These are phyloP conservation scores for Lepidium didymum DNA, from an alignment of 345 rosid genomes.

Conservation along the genomic window DNA sequence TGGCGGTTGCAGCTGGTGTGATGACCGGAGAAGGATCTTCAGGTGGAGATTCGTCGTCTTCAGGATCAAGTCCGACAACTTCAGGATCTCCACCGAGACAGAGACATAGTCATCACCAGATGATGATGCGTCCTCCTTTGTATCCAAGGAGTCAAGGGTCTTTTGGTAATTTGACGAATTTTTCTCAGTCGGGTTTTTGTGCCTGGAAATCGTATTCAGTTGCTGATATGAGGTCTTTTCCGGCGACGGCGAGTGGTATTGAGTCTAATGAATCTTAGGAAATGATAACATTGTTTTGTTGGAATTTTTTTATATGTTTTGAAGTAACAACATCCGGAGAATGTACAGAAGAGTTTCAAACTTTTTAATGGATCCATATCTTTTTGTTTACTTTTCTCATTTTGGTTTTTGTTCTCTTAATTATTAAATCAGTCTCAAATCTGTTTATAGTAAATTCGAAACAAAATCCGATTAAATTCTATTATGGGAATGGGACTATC, in stretches of 20 bases:
- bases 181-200: conserved; percentile 27
- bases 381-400: background rate
- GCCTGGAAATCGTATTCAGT: conserved; percentile 53
- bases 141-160: conserved; percentile 43
- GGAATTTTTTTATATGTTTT: background rate
- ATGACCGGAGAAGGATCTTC: conserved; percentile 60
- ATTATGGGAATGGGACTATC: no score
- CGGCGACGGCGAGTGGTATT: conserved; percentile 19
- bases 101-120: background rate
- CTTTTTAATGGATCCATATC: background rate
- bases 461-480: no score
- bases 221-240: conserved; percentile 47
- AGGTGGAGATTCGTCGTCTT: conserved; percentile 39
- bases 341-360: conserved; percentile 19
- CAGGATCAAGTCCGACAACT: conserved; percentile 37
- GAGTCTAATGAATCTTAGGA: conserved; percentile 16
- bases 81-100: conserved; percentile 45
- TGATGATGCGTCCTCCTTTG: conserved; percentile 50
- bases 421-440: background rate
- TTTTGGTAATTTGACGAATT: conserved; percentile 16
- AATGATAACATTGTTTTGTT: background rate
- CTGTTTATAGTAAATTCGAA: no score
- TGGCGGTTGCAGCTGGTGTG: conserved; percentile 58
- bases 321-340: conserved; percentile 6
- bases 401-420: background rate